These are phyloP conservation scores for Pholiota molesta DNA, from an alignment of 768 basidiomycete genomes.

Conservation along the genomic window DNA sequence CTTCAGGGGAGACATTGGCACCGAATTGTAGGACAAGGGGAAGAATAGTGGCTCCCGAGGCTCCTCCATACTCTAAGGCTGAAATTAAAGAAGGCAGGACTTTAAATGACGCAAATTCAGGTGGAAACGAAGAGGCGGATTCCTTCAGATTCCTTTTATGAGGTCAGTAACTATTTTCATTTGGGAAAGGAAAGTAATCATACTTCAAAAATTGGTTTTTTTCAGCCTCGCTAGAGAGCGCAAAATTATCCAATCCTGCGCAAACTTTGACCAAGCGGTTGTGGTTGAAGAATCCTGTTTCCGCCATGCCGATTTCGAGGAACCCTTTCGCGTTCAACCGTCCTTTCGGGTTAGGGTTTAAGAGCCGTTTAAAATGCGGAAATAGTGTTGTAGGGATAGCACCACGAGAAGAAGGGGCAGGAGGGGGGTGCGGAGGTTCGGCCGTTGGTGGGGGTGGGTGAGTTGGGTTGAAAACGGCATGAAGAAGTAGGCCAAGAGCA, in stretches of 20 bases:
- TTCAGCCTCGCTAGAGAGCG: slow-evolving; percentile 78
- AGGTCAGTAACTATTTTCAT: slow-evolving; percentile 17
- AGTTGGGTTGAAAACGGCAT: slow-evolving; percentile 85
- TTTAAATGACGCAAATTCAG: slow-evolving; percentile 81
- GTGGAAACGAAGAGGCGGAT: slow-evolving; percentile 77
- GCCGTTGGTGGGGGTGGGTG: slow-evolving; percentile 70
- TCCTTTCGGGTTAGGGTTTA: slow-evolving; percentile 86
- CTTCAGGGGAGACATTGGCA: slow-evolving; percentile 64
- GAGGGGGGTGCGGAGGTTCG: slow-evolving; percentile 77
- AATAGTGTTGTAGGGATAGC: slow-evolving; percentile 77
- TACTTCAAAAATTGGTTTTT: slow-evolving; percentile 74
- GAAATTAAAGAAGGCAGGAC: slow-evolving; percentile 87
- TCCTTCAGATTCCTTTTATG: slow-evolving; percentile 72
- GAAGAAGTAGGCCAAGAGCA: slow-evolving; percentile 83
- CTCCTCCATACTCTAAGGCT: slow-evolving; percentile 78
- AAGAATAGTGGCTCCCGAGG: slow-evolving; percentile 75
- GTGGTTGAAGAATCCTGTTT: slow-evolving; percentile 79
- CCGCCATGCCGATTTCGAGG: slow-evolving; percentile 78
- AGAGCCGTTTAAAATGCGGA: slow-evolving; percentile 80
- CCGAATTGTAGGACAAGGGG: slow-evolving; percentile 87
- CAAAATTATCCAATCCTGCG: slow-evolving; percentile 83
- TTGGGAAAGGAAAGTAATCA: slow-evolving; percentile 10
- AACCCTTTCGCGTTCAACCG: slow-evolving; percentile 79
- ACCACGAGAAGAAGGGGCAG: slow-evolving; percentile 75
- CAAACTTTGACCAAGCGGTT: slow-evolving; percentile 89